Percentiles rank a stretch among this genome's conserved stretches.
Conservation (phyloP, 2,329 filamentous ascomycete genomes). For the Aspergillus calidoustus region DNA sequence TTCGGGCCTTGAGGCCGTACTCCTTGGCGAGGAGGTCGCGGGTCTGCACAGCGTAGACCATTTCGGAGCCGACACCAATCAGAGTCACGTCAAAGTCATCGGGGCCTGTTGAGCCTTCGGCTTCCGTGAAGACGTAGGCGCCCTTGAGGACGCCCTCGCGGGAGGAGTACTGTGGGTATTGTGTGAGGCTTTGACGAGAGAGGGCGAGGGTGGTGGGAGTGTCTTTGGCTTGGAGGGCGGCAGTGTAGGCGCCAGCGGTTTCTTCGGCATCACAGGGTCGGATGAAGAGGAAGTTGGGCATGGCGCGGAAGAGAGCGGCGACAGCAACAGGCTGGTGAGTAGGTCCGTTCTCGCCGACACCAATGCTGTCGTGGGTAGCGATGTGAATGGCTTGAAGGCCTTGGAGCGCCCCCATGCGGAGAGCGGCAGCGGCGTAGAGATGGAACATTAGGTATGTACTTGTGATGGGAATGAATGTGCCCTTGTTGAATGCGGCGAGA, state of each 20-base stretch:
- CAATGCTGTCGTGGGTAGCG: constrained; percentile 24
- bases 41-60: constrained; percentile 50
- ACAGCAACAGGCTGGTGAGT: constrained; percentile 23
- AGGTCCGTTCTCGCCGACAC: constrained; percentile 21
- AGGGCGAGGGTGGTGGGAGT: constrained; percentile 18
- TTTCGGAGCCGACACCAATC: constrained; percentile 54
- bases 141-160: constrained; percentile 43
- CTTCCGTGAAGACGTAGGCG: constrained; percentile 43
- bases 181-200: constrained; percentile 14
- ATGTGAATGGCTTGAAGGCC: constrained; percentile 19
- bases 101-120: constrained; percentile 27
- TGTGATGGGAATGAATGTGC: constrained; percentile 18
- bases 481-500: constrained; percentile 23
- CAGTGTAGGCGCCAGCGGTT: constrained; percentile 13
- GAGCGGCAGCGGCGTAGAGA: constrained; percentile 17
- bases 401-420: constrained; percentile 21
- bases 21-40: constrained; percentile 43
- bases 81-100: constrained; percentile 49
- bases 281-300: constrained; percentile 19
- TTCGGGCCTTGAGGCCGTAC: constrained; percentile 36
- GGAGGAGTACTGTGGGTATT: constrained; percentile 42
- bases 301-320: constrained; percentile 15
- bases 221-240: constrained; percentile 12
- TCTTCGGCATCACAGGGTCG: constrained; percentile 22
- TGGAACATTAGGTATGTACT: constrained; percentile 20